phyloP scores from a whole-genome alignment of 345 rosid species.

The Salix purpurea region DNA sequence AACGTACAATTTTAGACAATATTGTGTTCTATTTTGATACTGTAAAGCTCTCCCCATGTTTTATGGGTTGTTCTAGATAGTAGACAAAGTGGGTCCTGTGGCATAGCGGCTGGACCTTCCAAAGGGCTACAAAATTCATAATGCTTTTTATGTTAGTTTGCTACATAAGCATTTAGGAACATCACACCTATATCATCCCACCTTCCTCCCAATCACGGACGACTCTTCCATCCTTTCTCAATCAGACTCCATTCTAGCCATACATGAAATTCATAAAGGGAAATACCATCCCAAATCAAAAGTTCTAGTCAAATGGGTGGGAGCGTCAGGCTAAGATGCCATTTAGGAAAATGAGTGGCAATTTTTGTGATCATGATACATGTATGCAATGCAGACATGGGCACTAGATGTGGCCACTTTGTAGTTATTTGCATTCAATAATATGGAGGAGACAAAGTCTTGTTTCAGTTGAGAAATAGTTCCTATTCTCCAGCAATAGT shows the following conservation, averaged over 20 bases:
- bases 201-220: neutral
- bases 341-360: neutral
- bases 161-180: neutral
- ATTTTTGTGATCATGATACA: neutral
- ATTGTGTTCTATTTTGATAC: no score
- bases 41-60: neutral
- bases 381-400: neutral
- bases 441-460: neutral
- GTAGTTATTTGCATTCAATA: neutral
- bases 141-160: neutral
- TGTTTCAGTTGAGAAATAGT: no score
- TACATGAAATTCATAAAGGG: neutral
- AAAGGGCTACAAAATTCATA: neutral
- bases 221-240: neutral
- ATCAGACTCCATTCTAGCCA: neutral
- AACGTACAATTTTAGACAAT: no score
- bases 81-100: neutral
- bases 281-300: neutral
- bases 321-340: neutral
- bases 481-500: neutral
- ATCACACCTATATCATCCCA: neutral
- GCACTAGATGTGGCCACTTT: neutral
- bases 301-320: neutral
- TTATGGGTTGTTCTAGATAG: neutral
- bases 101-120: neutral